These are phyloP conservation scores for Cystobasidium ongulense DNA, from an alignment of 768 basidiomycete genomes.

Conservation along the genomic window DNA sequence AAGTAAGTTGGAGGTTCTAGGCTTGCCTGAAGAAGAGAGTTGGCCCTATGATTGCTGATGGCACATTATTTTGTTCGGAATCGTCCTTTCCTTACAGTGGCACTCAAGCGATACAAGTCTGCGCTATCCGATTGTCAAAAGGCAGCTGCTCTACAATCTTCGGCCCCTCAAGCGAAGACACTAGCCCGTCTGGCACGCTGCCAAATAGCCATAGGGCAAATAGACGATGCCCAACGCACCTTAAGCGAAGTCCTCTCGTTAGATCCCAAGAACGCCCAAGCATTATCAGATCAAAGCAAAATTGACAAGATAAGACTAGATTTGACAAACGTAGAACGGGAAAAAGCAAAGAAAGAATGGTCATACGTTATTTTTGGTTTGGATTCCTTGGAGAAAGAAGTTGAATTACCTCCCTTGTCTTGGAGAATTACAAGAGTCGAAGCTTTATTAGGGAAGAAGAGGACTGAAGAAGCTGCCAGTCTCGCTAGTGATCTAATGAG, in stretches of 20 bases:
- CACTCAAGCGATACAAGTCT: constrained; percentile 62
- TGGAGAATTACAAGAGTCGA: constrained; percentile 76
- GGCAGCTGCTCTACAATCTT: constrained; percentile 60
- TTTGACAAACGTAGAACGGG: constrained; percentile 42
- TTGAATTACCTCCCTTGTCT: constrained; percentile 63
- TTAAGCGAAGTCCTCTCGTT: constrained; percentile 57
- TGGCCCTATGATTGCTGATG: too few relatives aligned
- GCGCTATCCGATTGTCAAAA: constrained; percentile 73
- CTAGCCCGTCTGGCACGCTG: constrained; percentile 73
- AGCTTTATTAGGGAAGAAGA: constrained; percentile 62
- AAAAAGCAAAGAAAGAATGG: constrained; percentile 62
- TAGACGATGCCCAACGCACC: constrained; percentile 60
- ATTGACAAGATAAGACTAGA: constrained; percentile 54
- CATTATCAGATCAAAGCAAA: constrained; percentile 57
- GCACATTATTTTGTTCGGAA: neutral
- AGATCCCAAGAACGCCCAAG: constrained; percentile 58
- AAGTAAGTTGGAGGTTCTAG: constrained; percentile 45
- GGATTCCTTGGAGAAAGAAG: constrained; percentile 57
- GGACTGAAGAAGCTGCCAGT: constrained; percentile 63
- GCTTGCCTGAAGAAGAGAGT: too few relatives aligned
- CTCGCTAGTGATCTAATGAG: constrained; percentile 55
- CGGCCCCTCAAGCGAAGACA: constrained; percentile 61
- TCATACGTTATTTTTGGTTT: constrained; percentile 67
- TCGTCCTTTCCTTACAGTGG: constrained; percentile 46
- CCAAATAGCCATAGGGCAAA: constrained; percentile 67